Base-by-base conservation (phyloP, 2,329 filamentous ascomycete species). In the Botrytis tulipae region DNA sequence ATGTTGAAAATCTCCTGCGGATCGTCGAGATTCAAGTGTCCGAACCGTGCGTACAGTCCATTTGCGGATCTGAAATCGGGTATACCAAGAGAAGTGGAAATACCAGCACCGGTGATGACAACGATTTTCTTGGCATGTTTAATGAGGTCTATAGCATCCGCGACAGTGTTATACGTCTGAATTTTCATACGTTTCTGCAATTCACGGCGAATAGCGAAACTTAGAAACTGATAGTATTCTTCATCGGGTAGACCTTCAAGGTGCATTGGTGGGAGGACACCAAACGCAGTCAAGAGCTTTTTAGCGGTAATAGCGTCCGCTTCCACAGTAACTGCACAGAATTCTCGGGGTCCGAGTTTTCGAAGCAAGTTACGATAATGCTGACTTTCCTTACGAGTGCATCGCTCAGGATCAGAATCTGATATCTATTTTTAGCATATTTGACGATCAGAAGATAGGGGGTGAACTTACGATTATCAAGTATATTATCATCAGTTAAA, bases 1-100 rank as follows among this genome's bases (percentile, higher is more conserved):
- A 98, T 96, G 83, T 97, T 94, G 80, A 99, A 99, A 40, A 98
- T 94, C 80, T 98, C 94, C 81, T 98, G 95, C 1, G 95, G 95
- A 79, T 98, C 95, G 76, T 78, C 80, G 35, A 91, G 84, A 10
- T 94, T 94, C 74, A 96, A 87, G 79, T 93, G 89, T 78, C 89
- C 90, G 70, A 98, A 86, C 80, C 94, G 92, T 63, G 94, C 91
- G 83, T 98, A 98, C 73, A 98, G 91, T 68, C 95, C 95, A 1
- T 91, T 97, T 79, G 93, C 92, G 70, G 95, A 98, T 77, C 96
- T 91, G 81, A 99, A 99, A 82, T 99, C 96, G 7, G 96, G 96
- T 74, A 99, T 98, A 75, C 96, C 96, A 32, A 99, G 89, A 70
- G 94, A 97, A 0, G 96, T 99, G 40, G 95, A 98, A 78, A 99